Evolutionary conservation across 1,284 basidiomycete species (phyloP).

Genomic region (Gomphus bonarii): DNA sequence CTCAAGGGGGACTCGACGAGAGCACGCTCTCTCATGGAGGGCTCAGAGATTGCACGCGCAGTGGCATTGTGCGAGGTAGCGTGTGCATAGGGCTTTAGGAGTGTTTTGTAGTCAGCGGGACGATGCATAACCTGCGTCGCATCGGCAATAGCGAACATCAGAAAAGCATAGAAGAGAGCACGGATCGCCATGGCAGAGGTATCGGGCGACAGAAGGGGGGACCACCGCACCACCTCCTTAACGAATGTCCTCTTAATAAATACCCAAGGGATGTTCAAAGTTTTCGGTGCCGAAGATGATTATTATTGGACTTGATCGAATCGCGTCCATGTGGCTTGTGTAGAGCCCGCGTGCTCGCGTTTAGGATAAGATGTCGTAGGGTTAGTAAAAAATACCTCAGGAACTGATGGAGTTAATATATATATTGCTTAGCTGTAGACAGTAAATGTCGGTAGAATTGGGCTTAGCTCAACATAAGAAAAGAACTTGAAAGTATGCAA

Average conservation of each 20-base stretch:
- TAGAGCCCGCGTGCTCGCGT: neutral
- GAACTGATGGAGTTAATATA: neutral
- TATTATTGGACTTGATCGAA: neutral
- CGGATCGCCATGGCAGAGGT: neutral
- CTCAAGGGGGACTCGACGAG: neutral
- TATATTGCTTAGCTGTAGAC: neutral
- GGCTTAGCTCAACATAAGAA: neutral
- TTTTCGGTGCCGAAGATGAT: neutral
- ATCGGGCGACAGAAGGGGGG: neutral
- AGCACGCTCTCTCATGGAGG: neutral
- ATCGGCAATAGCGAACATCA: slow-evolving; percentile 17
- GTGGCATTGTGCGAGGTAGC: slow-evolving; percentile 26
- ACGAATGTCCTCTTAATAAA: neutral
- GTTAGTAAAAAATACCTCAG: neutral
- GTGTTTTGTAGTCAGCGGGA: slow-evolving; percentile 36
- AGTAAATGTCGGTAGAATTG: neutral
- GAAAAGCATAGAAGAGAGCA: neutral
- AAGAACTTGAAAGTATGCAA: neutral
- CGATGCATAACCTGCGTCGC: slow-evolving; percentile 49
- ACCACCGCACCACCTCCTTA: neutral
- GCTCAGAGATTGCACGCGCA: slow-evolving; percentile 20
- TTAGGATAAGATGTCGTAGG: neutral
- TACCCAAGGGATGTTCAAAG: neutral
- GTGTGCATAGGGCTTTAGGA: slow-evolving; percentile 28
- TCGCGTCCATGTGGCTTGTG: neutral